phyloP scores from a whole-genome alignment of 305 asterid genomes.

The Solanum aculeatissimum region DNA sequence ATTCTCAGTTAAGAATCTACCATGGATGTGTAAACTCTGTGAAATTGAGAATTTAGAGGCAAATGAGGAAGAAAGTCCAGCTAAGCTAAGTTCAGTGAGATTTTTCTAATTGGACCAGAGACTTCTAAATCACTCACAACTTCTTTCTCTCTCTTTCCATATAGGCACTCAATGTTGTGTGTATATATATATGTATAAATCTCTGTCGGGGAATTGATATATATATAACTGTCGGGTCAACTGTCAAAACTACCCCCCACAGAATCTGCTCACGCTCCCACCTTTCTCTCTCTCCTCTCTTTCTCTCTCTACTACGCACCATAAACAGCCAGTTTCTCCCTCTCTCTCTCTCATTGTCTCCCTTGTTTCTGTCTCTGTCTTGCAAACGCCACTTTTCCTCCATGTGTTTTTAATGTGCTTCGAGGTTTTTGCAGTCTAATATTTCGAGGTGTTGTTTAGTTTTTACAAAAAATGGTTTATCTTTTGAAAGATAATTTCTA shows the following conservation, averaged over 20 bases:
- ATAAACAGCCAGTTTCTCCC: constrained; percentile 9
- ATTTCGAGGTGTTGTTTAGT: not conserved
- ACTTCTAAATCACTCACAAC: constrained; percentile 5
- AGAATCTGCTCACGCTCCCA: constrained; percentile 67
- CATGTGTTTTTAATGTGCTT: not conserved
- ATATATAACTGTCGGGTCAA: constrained; percentile 65
- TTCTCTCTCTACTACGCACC: constrained; percentile 19
- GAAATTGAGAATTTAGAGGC: not conserved
- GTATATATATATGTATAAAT: constrained; percentile 5
- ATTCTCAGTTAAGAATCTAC: constrained; percentile 11
- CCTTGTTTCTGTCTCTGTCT: constrained; percentile 35
- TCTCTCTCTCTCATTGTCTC: constrained; percentile 6
- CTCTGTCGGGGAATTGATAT: constrained; percentile 12
- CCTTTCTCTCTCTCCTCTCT: constrained; percentile 20
- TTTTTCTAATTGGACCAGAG: constrained; percentile 23
- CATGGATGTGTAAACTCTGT: not conserved
- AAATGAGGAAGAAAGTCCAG: not conserved
- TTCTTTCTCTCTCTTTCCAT: constrained; percentile 17
- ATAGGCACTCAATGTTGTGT: constrained; percentile 3
- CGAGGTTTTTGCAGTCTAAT: not conserved
- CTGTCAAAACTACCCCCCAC: constrained; percentile 72
- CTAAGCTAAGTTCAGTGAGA: constrained; percentile 5
- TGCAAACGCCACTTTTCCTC: constrained; percentile 26
- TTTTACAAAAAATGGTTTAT: not conserved
- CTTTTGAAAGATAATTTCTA: not conserved